Percentiles rank a stretch among this genome's conserved stretches.
Conservation (phyloP, 257 asterid genomes). For the Mentha longifolia region DNA sequence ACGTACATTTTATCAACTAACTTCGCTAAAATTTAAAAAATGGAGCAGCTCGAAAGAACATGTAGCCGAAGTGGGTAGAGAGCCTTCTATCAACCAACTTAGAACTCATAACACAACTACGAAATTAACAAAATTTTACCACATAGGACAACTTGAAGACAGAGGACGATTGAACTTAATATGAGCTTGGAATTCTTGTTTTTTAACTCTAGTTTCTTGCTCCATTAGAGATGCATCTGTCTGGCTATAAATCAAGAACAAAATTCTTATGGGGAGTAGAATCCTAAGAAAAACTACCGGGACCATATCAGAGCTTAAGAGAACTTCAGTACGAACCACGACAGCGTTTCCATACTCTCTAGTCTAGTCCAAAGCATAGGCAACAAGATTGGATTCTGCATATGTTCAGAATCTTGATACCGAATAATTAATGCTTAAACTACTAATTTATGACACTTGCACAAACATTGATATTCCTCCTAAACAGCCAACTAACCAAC, state of each 20-base stretch:
- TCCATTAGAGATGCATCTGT: neutral
- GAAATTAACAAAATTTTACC: neutral
- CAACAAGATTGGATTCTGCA: neutral
- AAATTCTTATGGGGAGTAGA: too few species aligned
- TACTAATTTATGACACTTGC: neutral
- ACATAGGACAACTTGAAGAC: neutral
- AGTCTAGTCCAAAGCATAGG: neutral
- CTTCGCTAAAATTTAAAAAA: neutral
- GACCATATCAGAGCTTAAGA: neutral
- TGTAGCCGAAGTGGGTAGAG: too few species aligned
- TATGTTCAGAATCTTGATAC: neutral
- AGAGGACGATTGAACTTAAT: neutral
- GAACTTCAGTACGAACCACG: neutral
- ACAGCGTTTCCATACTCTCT: neutral
- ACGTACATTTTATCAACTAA: neutral
- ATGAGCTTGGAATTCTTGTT: conserved; percentile 2
- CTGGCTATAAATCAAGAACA: neutral
- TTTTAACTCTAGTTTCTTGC: neutral
- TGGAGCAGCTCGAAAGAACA: too few species aligned
- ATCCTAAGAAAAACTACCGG: neutral
- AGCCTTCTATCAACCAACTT: too few species aligned
- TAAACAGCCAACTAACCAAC: conserved; percentile 9
- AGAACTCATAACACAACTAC: neutral
- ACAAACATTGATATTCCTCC: neutral
- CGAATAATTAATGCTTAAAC: neutral